Conservation (phyloP, 257 asterid genomes). For the Pogostemon cablin region DNA sequence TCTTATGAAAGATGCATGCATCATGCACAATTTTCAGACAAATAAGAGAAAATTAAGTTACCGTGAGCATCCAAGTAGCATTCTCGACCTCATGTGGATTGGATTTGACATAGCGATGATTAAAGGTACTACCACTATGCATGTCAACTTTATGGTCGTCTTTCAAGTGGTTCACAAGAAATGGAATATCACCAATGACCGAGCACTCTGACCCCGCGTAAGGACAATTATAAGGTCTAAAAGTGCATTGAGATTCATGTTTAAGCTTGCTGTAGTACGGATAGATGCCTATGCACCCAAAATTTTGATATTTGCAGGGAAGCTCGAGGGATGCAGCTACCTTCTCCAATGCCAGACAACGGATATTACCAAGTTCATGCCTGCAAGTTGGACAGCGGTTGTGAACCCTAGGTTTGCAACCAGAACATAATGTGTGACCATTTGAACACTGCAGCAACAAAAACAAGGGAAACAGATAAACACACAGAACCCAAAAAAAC, state of each 20-base stretch:
- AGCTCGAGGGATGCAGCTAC: constrained; percentile 54
- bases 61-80: constrained; percentile 60
- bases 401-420: constrained; percentile 52
- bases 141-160: constrained; percentile 54
- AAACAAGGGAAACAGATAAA: not conserved
- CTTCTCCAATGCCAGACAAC: constrained; percentile 52
- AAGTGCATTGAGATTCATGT: constrained; percentile 48
- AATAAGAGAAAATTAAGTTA: constrained; percentile 21
- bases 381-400: constrained; percentile 54
- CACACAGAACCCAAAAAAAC: not conserved
- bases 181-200: constrained; percentile 48
- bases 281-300: constrained; percentile 47
- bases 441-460: constrained; percentile 42
- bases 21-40: not conserved
- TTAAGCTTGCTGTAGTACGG: constrained; percentile 55
- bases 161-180: constrained; percentile 49
- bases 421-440: constrained; percentile 53
- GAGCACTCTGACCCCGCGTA: constrained; percentile 55
- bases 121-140: constrained; percentile 51
- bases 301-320: constrained; percentile 47
- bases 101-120: constrained; percentile 55
- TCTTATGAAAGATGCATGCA: not conserved
- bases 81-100: constrained; percentile 48
- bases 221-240: constrained; percentile 51
- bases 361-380: constrained; percentile 51